Base-by-base conservation (phyloP, 2,329 filamentous ascomycete species). In the Trichoderma citrinoviride region DNA sequence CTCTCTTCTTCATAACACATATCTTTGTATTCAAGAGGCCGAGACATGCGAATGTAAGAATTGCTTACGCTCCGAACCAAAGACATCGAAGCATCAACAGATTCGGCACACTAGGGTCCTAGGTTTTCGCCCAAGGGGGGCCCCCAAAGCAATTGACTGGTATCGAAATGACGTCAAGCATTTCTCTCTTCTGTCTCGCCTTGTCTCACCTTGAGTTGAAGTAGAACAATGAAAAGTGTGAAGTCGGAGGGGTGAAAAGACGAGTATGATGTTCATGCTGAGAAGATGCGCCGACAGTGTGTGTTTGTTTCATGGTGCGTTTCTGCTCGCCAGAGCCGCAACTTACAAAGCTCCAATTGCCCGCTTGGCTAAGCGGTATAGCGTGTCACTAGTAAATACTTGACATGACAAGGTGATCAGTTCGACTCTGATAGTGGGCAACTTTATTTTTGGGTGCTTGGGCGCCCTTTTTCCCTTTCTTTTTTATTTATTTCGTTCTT, bases 381-480 rank as follows among this genome's bases (percentile, higher is more conserved):
- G 61, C 61, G 61, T 64, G 61, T 64, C 54, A 58, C 53, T 64
- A 58, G 61, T 64, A 64, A 52, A 25, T 41, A 41, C 52, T 52
- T 50, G 61, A 64, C 53, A 57, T 57, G 61, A 58, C 61, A 64
- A 64, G 54, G 53, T 64, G 61, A 64, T 57, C 61, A 64, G 53
- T 64, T 64, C 54, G 61, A 58, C 61, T 57, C 61, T 58, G 54
- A 58, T 64, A 64, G 61, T 64, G 53, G 61, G 54, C 61, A 58
- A 43, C 49, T 49, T 53, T 27, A 29, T 41, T 50, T 49, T 64
- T 64, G n/a, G n/a, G n/a, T n/a, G n/a, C n/a, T 63, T 55, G n/a
- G n/a, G n/a, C n/a, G 21, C 5, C 0, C 25, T 29, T 7, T 8
- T 52, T 5, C 3, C 2, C 8, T 19, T 37, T 12, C 15, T 19